Conservation (phyloP, 2,329 filamentous ascomycete species). For the Curvularia sp. region DNA sequence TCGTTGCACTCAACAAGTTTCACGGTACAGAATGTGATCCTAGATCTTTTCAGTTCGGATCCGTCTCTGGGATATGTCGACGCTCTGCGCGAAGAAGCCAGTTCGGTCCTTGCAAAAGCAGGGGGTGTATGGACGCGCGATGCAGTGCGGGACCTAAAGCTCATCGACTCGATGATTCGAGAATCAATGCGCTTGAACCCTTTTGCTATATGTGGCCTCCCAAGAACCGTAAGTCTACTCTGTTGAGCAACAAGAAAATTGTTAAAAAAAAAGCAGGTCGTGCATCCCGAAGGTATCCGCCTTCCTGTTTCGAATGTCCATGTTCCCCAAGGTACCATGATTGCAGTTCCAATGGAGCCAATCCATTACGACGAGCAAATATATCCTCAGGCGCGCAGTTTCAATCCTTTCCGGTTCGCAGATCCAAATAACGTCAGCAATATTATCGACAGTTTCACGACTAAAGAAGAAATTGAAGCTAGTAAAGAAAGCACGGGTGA, state of each 20-base stretch:
- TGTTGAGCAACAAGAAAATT: accelerated
- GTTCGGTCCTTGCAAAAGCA: constrained; percentile 14
- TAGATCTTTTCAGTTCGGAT: constrained; percentile 25
- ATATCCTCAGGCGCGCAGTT: constrained; percentile 23
- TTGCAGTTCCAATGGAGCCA: constrained; percentile 25
- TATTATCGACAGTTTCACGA: constrained; percentile 23
- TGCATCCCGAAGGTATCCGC: constrained; percentile 18
- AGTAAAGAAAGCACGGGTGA: constrained; percentile 8
- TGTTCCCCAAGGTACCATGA: constrained; percentile 23
- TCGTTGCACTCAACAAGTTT: constrained; percentile 25
- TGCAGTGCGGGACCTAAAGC: constrained; percentile 21
- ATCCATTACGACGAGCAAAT: constrained; percentile 23
- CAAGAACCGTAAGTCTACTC: constrained; percentile 18
- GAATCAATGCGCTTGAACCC: constrained; percentile 29
- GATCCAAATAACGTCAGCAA: constrained; percentile 19
- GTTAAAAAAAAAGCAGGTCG: constrained; percentile 18
- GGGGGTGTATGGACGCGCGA: constrained; percentile 22
- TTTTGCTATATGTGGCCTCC: constrained; percentile 22
- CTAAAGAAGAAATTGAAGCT: constrained; percentile 22
- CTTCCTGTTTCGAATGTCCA: constrained; percentile 17
- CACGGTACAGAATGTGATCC: constrained; percentile 25
- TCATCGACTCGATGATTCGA: constrained; percentile 25
- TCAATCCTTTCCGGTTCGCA: constrained; percentile 27
- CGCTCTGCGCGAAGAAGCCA: constrained; percentile 21
- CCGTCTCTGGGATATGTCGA: constrained; percentile 22